phyloP scores from a whole-genome alignment of 306 rosid genomes.

The Vicia villosa region DNA sequence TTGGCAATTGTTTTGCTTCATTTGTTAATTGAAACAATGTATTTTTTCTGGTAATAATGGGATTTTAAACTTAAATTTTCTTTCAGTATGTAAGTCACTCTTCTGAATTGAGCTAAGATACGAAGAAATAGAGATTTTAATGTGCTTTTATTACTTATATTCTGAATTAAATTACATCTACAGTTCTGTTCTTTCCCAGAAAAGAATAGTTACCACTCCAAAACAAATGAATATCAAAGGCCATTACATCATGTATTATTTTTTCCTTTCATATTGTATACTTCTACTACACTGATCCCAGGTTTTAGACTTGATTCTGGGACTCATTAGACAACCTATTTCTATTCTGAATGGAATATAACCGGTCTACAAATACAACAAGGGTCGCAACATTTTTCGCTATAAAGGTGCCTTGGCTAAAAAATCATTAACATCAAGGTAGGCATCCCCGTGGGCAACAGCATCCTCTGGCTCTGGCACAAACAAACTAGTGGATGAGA shows the following conservation, averaged over 20 bases:
- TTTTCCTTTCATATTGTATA: neutral
- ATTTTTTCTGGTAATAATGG: neutral
- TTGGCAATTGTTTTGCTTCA: neutral
- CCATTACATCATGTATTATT: neutral
- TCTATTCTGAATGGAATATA: constrained; percentile 24
- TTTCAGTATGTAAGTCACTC: neutral
- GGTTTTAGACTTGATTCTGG: constrained; percentile 33
- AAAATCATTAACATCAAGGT: constrained; percentile 90
- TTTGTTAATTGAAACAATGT: neutral
- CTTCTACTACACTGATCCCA: constrained; percentile 6
- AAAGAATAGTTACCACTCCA: constrained; percentile 45
- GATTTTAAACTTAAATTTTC: neutral
- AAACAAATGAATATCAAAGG: constrained; percentile 13
- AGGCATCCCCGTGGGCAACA: constrained; percentile 90
- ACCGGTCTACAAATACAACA: constrained; percentile 22
- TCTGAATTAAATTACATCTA: constrained; percentile 35
- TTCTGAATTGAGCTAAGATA: neutral
- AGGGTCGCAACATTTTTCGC: constrained; percentile 43
- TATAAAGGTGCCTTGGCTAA: constrained; percentile 68
- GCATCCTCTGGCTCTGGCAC: constrained; percentile 97
- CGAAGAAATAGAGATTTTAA: neutral
- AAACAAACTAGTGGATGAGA: constrained; percentile 63
- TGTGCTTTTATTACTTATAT: constrained; percentile 34
- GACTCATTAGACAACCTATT: constrained; percentile 31
- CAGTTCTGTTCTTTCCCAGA: constrained; percentile 21